Conservation (phyloP, 108 stramenopile species). For the Epipyxis sp. region DNA sequence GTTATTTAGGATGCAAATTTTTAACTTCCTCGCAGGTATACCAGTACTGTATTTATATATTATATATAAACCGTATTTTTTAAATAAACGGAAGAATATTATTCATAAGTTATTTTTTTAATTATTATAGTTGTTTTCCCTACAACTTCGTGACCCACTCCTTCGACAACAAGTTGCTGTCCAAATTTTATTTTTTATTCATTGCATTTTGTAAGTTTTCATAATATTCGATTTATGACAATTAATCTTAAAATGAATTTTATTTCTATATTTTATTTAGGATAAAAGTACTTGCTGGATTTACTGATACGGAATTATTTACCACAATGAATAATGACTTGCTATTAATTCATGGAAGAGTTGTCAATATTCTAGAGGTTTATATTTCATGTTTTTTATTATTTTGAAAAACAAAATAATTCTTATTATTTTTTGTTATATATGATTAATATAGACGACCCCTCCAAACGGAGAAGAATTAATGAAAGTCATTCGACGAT, state of each 20-base stretch:
- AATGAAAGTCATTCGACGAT: too few species aligned
- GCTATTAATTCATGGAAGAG: too few species aligned
- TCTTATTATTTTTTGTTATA: too few species aligned
- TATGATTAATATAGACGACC: too few species aligned
- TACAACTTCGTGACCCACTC: conserved; percentile 18
- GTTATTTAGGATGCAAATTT: conserved; percentile 5
- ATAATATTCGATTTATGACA: too few species aligned
- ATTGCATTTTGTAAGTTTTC: neutral
- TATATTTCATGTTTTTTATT: neutral
- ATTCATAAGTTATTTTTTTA: conserved; percentile 13
- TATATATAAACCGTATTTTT: too few species aligned
- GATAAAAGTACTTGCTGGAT: neutral
- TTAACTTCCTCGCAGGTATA: conserved; percentile 24
- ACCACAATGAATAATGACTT: too few species aligned
- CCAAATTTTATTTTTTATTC: conserved; percentile 12
- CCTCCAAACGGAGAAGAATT: too few species aligned
- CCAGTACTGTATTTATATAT: too few species aligned
- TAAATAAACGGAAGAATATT: too few species aligned
- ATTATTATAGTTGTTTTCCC: conserved; percentile 16
- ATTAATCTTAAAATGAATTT: too few species aligned
- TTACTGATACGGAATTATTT: too few species aligned
- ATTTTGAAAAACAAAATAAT: neutral
- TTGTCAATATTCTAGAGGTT: neutral
- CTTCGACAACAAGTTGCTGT: conserved; percentile 19
- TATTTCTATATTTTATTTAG: neutral